Evolutionary conservation across 2,329 filamentous ascomycete genomes (phyloP), one percentile per base, ranked within the genome.

Genomic region (Penicillium aurantiogriseum): DNA sequence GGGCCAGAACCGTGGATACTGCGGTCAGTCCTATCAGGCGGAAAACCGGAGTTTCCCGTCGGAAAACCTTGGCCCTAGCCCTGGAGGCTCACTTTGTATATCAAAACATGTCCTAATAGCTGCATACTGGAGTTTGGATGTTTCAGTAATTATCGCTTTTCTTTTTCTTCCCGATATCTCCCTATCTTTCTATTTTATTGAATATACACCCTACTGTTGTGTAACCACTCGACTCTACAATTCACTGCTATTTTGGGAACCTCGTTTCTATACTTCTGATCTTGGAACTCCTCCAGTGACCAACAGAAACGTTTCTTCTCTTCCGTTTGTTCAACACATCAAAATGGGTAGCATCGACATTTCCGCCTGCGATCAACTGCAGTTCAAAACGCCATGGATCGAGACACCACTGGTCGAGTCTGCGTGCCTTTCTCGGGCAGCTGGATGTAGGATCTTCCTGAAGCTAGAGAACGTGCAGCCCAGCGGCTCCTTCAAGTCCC

Each of bases 401-500:
- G 79, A 87, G 70, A 92, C 90, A 19, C 89, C 90, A 27, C 81
- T 90, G 59, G 80, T 90, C 58, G 83, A 86, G 67, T 91, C 86
- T 3, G 79, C 81, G 50, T 78, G 84, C 15, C 80, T 92, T 38
- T 91, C 88, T 43, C 82, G 85, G 62, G 81, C 82, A 61, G 88
- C 88, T 63, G 89, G 89, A 74, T 92, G 89, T 79, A 87, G 89
- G 77, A 85, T 95, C 73, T 90, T 89, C 74, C 85, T 95, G 68
- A 95, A 95, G 74, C 84, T 94, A 61, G 91, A 95, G 67, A 90
- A 89, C 71, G 83, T 92, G 54, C 91, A 96, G 70, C 91, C 91
- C 5, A 89, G 88, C 23, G 89, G 89, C 62, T 92, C 89, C 39
- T 96, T 95, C 85, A 94, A 95, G 74, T 92, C 89, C 46, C 83